Evolutionary conservation across 1,284 basidiomycete species (phyloP), one percentile per base, ranked within the genome.

Genomic region (Lignosus rhinocerotis): DNA sequence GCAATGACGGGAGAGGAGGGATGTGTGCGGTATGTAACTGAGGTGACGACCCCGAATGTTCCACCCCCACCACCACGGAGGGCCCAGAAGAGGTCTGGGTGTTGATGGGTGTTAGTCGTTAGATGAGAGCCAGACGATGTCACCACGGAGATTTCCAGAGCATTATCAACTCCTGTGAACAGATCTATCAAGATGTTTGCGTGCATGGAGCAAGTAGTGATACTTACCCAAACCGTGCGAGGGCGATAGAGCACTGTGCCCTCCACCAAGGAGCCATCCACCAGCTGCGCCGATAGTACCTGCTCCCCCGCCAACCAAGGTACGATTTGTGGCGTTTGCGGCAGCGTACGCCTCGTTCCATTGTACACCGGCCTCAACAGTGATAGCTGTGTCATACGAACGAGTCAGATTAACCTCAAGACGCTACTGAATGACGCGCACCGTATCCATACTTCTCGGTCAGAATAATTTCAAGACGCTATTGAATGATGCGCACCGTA

Each of bases 51-150:
- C 31, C 76, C 79, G 57, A 69, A 81, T 6, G 76, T 78, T 6
- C 76, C 71, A 6, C 78, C 79, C 0, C 82, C 81, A 2, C 81
- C 81, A 1, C 81, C 82, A 16, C 78, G 75, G 45, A 83, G 65
- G 0, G 80, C 80, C 78, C 79, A 83, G 69, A 82, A 84, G 14
- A 83, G 69, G 56, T 80, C 76, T 0, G 70, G 5, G 60, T 80
- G 67, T n/a, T 69, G 62, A 59, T 72, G 64, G 1, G 68, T 58
- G 59, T 79, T 80, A 12, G 69, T 75, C 4, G 67, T 73, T 43
- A 76, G 62, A 42, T 69, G 61, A 0, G 67, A 58, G 3, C 78
- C 80, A 34, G 66, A 63, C 0, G 79, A 65, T 2, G 70, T 74
- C 32, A 81, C 75, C 17, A 79, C 62, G 0, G 70, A 71, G 41